A percentile compares a stretch with the other conserved stretches of the same genome.
These are phyloP conservation scores for Fusarium sp. DNA, from an alignment of 2,329 filamentous ascomycete species.

Conservation along the genomic window DNA sequence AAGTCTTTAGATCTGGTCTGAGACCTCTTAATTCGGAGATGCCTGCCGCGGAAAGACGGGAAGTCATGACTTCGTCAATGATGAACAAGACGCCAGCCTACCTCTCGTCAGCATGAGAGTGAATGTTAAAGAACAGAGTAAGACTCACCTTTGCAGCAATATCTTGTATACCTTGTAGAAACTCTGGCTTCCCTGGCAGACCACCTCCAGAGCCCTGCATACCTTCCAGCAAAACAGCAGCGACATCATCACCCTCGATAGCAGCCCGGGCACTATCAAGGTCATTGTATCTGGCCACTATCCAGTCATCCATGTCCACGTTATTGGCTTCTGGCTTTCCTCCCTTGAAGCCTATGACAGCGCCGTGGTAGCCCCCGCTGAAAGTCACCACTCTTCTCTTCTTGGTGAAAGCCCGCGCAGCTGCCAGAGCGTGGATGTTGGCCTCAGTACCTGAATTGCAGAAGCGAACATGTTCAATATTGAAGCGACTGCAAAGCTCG, in stretches of 20 bases:
- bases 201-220: slow-evolving; percentile 74
- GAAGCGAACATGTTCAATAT: slow-evolving; percentile 68
- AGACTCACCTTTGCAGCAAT: slow-evolving; percentile 55
- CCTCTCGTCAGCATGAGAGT: neutral
- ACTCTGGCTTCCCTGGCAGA: slow-evolving; percentile 62
- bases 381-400: slow-evolving; percentile 64
- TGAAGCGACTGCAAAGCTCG: slow-evolving; percentile 66
- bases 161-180: slow-evolving; percentile 63
- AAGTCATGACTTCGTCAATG: slow-evolving; percentile 79
- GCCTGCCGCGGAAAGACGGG: slow-evolving; percentile 65
- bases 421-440: slow-evolving; percentile 69
- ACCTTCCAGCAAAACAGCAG: slow-evolving; percentile 73
- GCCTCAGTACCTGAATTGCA: slow-evolving; percentile 76
- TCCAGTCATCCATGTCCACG: slow-evolving; percentile 65
- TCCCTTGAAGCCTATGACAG: slow-evolving; percentile 52
- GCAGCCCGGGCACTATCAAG: slow-evolving; percentile 57
- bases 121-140: neutral
- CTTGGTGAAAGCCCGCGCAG: slow-evolving; percentile 60
- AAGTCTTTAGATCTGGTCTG: slow-evolving; percentile 70
- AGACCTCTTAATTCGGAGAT: slow-evolving; percentile 58
- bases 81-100: slow-evolving; percentile 69
- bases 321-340: slow-evolving; percentile 56
- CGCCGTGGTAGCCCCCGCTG: slow-evolving; percentile 57
- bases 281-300: slow-evolving; percentile 73
- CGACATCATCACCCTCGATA: slow-evolving; percentile 62